Base-by-base conservation (phyloP, 2,329 filamentous ascomycete species). In the Laburnicola sp. region DNA sequence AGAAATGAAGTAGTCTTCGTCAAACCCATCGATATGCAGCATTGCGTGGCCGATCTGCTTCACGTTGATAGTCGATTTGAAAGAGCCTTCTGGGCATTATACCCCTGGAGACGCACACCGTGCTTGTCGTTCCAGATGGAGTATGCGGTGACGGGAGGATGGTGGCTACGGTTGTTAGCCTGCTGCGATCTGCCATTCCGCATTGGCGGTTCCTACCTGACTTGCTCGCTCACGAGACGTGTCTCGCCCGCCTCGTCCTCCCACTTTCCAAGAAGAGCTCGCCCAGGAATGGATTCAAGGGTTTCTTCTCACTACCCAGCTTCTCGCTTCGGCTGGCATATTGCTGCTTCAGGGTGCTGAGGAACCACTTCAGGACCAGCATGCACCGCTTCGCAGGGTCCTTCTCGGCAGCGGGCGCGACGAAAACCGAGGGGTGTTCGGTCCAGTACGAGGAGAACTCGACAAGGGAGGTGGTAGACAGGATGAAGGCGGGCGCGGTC, bases 31-130 rank as follows among this genome's bases (percentile, higher is more conserved):
- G 52, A 97, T 77, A 43, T 89, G 88, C 57, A 93, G 81, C 30
- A 95, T 78, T 35, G 92, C 92, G 69, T 97, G 92, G 31, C 93
- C 93, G 62, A 95, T 87, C 76, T 96, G 91, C 80, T 95, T 96
- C 69, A 99, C 88, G 66, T 93, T 88, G 73, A 97, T 97, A 38
- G 93, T 96, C 62, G 88, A 87, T 56, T 88, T 89, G 75, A 99
- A 97, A 11, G 91, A 95, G 93, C 92, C 74, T 96, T 97, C 71
- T 97, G 94, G 11, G 89, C 93, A 68, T 97, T 97, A 78, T 96
- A 97, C 46, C 93, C 93, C 77, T 85, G 80, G 22, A 87, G 72
- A 63, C 81, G 74, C 43, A 97, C 85, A 52, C 91, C 91, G 56
- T 94, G 85, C 68, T 90, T 84, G 57, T 87, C 78, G 75, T 99